Base-by-base conservation (phyloP, 495 filamentous ascomycete species). In the Hamigera avellanea region DNA sequence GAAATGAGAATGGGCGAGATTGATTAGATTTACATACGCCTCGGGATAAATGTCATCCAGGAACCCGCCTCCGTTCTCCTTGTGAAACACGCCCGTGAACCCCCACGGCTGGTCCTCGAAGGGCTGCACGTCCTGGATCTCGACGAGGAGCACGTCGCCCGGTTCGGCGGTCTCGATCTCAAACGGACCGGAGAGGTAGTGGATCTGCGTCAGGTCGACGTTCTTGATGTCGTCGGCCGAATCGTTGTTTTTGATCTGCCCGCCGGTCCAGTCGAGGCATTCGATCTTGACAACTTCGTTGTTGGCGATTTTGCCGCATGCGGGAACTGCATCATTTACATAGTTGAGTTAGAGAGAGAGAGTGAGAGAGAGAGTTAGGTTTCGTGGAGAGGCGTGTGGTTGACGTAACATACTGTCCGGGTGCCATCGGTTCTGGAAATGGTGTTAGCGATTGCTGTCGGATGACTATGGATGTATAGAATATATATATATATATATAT, bases 71-170 rank as follows among this genome's bases (percentile, higher is more conserved):
- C 89, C 89, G 52, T 96, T 96, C 7, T 76, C 58, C 39, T 72
- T 75, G 32, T 80, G 68, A 49, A 96, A 95, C 1, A 96, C 66
- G 0, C 88, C 89, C 2, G 81, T 85, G 47, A 95, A 95, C 2
- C 88, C 89, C 89, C 89, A 95, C 0, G 86, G 87, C 44, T 79
- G 72, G 10, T 91, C 77, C 48, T 87, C 66, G 44, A 93, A 79
- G 6, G 88, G 88, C 55, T 95, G 88, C 2, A 95, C 89, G 43
- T 95, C 89, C 62, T 94, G 89, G 41, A 96, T 94, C 59, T 96
- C 87, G 2, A 94, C 86, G 0, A 93, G 52, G 1, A 96, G 68
- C 6, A 95, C 64, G 52, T 95, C 89, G 0, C 89, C 89, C 0
- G 88, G 88, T 49, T 82, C 74, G 2, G 89, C 88, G 1, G 73